Conservation (phyloP, 1,284 basidiomycete species). For the Ustilago trichophora region DNA sequence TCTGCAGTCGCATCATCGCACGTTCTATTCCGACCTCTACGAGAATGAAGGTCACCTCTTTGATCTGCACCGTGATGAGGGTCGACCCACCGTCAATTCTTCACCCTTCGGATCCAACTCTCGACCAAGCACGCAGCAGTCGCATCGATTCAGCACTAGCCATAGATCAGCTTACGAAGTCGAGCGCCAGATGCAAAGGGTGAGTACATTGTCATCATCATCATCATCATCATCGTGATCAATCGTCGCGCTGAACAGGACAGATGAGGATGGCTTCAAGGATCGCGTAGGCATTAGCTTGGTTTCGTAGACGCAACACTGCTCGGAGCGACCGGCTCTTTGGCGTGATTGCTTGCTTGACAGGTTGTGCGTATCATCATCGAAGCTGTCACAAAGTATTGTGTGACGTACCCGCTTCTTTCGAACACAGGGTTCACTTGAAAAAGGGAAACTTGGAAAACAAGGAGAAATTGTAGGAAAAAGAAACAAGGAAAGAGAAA, state of each 20-base stretch:
- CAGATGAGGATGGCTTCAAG: neutral
- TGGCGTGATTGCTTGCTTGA: no score
- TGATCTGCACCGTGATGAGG: conserved; percentile 25
- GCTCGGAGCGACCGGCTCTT: conserved; percentile 21
- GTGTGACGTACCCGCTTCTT: no score
- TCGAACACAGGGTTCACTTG: no score
- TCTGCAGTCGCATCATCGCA: conserved; percentile 4
- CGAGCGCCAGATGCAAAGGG: conserved; percentile 37
- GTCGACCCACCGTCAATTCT: conserved; percentile 9
- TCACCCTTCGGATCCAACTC: conserved; percentile 8
- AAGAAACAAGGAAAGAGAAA: neutral
- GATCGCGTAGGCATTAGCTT: no score
- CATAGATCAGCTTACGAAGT: conserved; percentile 26
- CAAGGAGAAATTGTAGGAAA: no score
- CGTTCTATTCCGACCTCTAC: conserved; percentile 38
- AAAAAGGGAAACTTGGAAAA: no score
- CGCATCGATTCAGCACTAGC: conserved; percentile 20
- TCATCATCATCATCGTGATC: no score
- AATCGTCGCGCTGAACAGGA: no score
- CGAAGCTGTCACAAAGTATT: no score
- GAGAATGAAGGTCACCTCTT: conserved; percentile 42
- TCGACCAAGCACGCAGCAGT: conserved; percentile 9
- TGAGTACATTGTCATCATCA: conserved; percentile 15
- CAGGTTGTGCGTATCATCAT: no score
- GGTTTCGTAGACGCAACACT: no score